phyloP scores from a whole-genome alignment of 768 basidiomycete genomes.

The Amanita thiersii region DNA sequence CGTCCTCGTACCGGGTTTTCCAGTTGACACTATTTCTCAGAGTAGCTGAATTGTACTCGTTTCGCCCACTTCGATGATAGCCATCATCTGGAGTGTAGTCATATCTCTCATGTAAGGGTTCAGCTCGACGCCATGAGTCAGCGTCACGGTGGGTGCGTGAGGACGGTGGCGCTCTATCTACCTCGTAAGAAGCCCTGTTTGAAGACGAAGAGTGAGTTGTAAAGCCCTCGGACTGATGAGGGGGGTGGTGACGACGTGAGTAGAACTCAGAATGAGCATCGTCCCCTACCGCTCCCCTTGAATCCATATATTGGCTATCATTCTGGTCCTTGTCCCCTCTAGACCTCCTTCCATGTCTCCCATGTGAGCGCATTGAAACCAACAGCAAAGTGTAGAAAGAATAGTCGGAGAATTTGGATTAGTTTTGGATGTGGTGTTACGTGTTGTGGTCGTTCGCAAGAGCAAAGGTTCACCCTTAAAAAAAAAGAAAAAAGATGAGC shows the following conservation, averaged over 20 bases:
- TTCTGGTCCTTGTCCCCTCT: constrained; percentile 42
- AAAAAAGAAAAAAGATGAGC: constrained; percentile 4
- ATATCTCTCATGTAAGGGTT: constrained; percentile 38
- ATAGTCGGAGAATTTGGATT: constrained; percentile 15
- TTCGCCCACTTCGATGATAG: constrained; percentile 45
- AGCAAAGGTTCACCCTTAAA: constrained; percentile 22
- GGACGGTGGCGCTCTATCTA: constrained; percentile 42
- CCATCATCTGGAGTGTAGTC: constrained; percentile 27
- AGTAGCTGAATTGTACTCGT: constrained; percentile 35
- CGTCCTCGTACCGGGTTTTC: constrained; percentile 28
- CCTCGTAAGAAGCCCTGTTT: constrained; percentile 33
- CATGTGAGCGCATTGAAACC: constrained; percentile 34
- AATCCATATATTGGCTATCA: constrained; percentile 39
- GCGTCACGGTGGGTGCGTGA: constrained; percentile 46
- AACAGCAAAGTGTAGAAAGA: constrained; percentile 16
- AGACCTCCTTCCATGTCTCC: constrained; percentile 41
- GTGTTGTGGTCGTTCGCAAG: constrained; percentile 24
- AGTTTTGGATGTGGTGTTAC: constrained; percentile 20
- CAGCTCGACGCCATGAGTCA: constrained; percentile 41
- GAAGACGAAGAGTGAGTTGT: constrained; percentile 33
- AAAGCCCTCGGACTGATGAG: constrained; percentile 40
- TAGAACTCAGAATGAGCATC: constrained; percentile 46
- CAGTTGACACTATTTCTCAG: constrained; percentile 40
- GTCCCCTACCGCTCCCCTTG: constrained; percentile 30
- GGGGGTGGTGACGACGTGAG: constrained; percentile 38